Evolutionary conservation across 139 green algal genomes (phyloP).

Genomic region (Protoeuglena noctilucae): DNA sequence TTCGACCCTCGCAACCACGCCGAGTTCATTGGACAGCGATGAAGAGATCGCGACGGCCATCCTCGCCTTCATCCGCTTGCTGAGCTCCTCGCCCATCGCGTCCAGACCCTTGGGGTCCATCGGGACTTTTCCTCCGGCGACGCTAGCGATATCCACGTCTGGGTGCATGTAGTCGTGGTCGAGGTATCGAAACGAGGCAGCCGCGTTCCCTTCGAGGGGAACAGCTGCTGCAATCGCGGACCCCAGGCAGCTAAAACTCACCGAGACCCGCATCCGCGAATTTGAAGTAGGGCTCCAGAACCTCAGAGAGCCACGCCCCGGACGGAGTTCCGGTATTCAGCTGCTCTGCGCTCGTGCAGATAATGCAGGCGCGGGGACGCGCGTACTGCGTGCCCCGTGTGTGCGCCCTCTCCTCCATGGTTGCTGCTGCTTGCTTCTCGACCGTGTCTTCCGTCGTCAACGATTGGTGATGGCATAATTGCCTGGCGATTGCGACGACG

Average conservation of each 20-base stretch:
- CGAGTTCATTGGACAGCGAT: slow-evolving; percentile 13
- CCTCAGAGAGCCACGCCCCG: slow-evolving; percentile 22
- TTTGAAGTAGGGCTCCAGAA: slow-evolving; percentile 20
- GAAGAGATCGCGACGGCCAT: slow-evolving; percentile 5
- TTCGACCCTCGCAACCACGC: not conserved
- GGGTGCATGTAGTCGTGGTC: too few species aligned
- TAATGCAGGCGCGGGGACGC: too few species aligned
- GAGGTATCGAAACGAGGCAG: not conserved
- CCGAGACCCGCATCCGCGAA: not conserved
- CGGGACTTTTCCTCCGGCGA: slow-evolving; percentile 19
- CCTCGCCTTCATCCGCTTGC: slow-evolving; percentile 1
- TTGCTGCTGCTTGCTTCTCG: too few species aligned
- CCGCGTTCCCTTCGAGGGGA: not conserved
- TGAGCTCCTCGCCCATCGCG: slow-evolving; percentile 5
- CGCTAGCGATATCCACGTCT: slow-evolving; percentile 14
- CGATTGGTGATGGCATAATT: too few species aligned
- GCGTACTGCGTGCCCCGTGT: too few species aligned
- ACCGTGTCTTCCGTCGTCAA: too few species aligned
- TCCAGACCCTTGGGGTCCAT: slow-evolving; percentile 11
- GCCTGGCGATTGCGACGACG: too few species aligned
- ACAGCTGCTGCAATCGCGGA: not conserved
- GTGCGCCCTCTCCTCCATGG: too few species aligned
- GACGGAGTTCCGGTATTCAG: too few species aligned
- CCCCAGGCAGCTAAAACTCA: slow-evolving; percentile 3
- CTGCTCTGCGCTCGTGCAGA: too few species aligned